A percentile compares a stretch with the other conserved stretches of the same genome.
Evolutionary conservation across 352 stramenopile species (phyloP).

Genomic region (Pythium insidiosum): DNA sequence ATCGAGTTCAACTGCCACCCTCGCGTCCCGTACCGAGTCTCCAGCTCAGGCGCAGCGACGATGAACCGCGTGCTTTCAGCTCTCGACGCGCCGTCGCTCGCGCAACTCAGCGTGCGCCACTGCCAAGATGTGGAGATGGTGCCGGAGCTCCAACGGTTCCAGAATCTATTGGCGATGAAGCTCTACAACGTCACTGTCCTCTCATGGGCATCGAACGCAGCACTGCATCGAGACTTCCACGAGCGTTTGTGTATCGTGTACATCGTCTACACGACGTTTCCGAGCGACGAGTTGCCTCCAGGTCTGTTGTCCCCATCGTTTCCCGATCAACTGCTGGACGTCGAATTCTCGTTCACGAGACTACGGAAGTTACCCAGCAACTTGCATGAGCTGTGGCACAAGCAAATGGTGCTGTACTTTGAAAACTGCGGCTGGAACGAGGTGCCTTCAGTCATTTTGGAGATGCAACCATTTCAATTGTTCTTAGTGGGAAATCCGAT

Average conservation of each 20-base stretch:
- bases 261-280: conserved; percentile 3
- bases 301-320: conserved; percentile 3
- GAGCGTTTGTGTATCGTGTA: conserved; percentile 1
- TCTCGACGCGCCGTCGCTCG: conserved; percentile 15
- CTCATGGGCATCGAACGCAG: conserved; percentile 2
- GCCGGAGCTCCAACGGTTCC: conserved; percentile 17
- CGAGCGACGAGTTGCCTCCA: background rate
- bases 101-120: conserved; percentile 27
- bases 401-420: conserved; percentile 1
- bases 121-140: conserved; percentile 26
- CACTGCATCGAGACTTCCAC: conserved; percentile 1
- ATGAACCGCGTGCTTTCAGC: conserved; percentile 5
- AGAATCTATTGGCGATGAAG: conserved; percentile 5
- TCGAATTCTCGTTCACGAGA: conserved; percentile 7
- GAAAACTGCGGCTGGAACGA: conserved; percentile 2
- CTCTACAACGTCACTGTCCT: conserved; percentile 12
- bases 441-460: background rate
- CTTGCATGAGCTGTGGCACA: conserved; percentile 5
- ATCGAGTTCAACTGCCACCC: conserved; percentile 9
- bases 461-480: background rate
- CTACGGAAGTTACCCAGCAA: conserved; percentile 1
- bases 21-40: background rate
- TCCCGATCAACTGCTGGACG: background rate
- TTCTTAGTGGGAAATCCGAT: background rate
- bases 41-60: background rate